phyloP scores from a whole-genome alignment of 306 rosid genomes.

The Quercus berberidifolia region DNA sequence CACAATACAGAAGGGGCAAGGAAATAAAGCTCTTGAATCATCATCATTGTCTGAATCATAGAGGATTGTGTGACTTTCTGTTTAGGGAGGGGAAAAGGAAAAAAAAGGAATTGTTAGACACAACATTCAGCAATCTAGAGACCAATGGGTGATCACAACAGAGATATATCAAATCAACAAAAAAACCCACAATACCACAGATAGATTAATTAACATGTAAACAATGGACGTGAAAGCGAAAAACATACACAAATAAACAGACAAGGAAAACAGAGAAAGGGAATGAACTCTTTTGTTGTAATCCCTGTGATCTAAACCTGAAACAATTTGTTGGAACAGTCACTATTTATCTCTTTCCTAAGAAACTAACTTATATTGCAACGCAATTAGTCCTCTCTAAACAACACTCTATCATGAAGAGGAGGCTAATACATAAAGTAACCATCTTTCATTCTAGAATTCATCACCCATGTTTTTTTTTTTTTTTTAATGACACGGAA shows the following conservation, averaged over 20 bases:
- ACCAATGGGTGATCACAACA: background rate
- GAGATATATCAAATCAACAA: background rate
- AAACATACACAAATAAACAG: background rate
- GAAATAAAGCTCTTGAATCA: conserved; percentile 47
- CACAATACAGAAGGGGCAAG: conserved; percentile 85
- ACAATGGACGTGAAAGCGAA: background rate
- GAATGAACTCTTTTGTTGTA: background rate
- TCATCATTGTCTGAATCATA: conserved; percentile 64
- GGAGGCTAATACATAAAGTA: background rate
- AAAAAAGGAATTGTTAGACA: background rate
- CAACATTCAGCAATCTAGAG: background rate
- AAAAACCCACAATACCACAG: background rate
- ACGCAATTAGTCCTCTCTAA: background rate
- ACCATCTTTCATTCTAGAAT: background rate
- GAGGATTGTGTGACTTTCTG: conserved; percentile 39
- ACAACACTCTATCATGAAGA: background rate
- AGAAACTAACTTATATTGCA: background rate
- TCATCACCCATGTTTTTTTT: background rate
- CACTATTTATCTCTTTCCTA: background rate
- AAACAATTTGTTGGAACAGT: background rate
- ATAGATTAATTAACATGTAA: background rate
- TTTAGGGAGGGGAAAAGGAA: background rate
- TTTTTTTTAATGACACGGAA: no score
- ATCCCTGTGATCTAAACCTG: background rate
- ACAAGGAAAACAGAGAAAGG: background rate